Evolutionary conservation across 441 rosid species (phyloP).

Genomic region (Brassica hybrid): DNA sequence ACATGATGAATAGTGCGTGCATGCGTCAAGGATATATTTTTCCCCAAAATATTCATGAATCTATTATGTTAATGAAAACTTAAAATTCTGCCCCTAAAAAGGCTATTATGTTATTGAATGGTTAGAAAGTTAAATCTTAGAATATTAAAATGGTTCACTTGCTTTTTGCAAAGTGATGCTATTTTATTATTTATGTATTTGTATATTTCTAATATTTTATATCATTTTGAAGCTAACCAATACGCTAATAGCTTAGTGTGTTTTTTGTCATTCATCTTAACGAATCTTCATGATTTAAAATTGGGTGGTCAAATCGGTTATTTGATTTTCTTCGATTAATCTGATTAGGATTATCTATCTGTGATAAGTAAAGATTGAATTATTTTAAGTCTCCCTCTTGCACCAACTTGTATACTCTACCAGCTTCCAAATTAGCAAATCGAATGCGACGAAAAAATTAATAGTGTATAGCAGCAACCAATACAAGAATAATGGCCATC

Average conservation of each 20-base stretch:
- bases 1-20: constrained; percentile 11
- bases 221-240: constrained; percentile 7
- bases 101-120: not conserved
- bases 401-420: constrained; percentile 31
- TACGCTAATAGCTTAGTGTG: constrained; percentile 23
- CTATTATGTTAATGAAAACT: constrained; percentile 6
- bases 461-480: constrained; percentile 31
- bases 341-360: constrained; percentile 2
- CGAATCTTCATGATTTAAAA: constrained; percentile 9
- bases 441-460: constrained; percentile 20
- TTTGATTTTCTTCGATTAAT: not conserved
- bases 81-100: not conserved
- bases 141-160: not conserved
- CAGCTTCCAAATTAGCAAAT: constrained; percentile 21
- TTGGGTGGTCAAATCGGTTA: constrained; percentile 15
- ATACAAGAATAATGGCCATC: constrained; percentile 17
- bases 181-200: not conserved
- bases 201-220: not conserved
- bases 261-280: constrained; percentile 12
- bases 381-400: not conserved
- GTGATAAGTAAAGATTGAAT: not conserved
- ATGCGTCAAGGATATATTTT: not conserved
- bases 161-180: not conserved
- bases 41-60: not conserved
- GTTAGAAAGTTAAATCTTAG: not conserved